Conservation (phyloP, 2,329 filamentous ascomycete genomes). For the Neonectria punicea region DNA sequence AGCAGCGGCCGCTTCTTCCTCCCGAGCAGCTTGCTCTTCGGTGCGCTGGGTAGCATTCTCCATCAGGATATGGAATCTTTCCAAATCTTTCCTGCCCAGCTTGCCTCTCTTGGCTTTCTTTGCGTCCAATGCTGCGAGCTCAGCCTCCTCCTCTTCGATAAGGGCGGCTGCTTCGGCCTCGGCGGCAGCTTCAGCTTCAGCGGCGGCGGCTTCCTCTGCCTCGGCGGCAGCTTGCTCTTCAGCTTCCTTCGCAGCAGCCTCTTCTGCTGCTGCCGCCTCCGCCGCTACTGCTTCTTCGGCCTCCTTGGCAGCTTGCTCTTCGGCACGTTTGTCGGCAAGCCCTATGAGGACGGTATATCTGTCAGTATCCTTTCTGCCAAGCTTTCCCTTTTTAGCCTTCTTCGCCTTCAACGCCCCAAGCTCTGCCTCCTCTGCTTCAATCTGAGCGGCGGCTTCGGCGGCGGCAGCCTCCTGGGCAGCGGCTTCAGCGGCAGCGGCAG, state of each 20-base stretch:
- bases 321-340: slow-evolving; percentile 30
- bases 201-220: neutral
- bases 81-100: slow-evolving; percentile 27
- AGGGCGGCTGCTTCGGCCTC: slow-evolving; percentile 19
- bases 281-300: slow-evolving; percentile 23
- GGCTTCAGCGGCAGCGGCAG: slow-evolving; percentile 38
- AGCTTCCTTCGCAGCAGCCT: slow-evolving; percentile 25
- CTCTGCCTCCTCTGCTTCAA: slow-evolving; percentile 54
- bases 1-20: slow-evolving; percentile 31
- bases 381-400: slow-evolving; percentile 48
- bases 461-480: slow-evolving; percentile 18
- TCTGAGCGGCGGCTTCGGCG: slow-evolving; percentile 12
- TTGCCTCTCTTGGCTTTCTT: slow-evolving; percentile 48
- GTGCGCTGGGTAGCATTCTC: slow-evolving; percentile 20
- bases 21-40: slow-evolving; percentile 22
- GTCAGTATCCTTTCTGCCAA: slow-evolving; percentile 39
- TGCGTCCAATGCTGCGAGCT: slow-evolving; percentile 52
- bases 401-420: slow-evolving; percentile 52
- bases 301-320: slow-evolving; percentile 22
- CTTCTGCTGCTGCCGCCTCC: slow-evolving; percentile 34
- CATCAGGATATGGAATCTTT: slow-evolving; percentile 18
- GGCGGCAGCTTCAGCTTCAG: slow-evolving; percentile 45
- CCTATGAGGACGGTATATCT: slow-evolving; percentile 30
- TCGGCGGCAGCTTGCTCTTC: slow-evolving; percentile 24
- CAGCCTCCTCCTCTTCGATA: slow-evolving; percentile 50